These are phyloP conservation scores for Wickerhamomyces sp. DNA, from an alignment of 1,139 yeast genomes.

Conservation along the genomic window DNA sequence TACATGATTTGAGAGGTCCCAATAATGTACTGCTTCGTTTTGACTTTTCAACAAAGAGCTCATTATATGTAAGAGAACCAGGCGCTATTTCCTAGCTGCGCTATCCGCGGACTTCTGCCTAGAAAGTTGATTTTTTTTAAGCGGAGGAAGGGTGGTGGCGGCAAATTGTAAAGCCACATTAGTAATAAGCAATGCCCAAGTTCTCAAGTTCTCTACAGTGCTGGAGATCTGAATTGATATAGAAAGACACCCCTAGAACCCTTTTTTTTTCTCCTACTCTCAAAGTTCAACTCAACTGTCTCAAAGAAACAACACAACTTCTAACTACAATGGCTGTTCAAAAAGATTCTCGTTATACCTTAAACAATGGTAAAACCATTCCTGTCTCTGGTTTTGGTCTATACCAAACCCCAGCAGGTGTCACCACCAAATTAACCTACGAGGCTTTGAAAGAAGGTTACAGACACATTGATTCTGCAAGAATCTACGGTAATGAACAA, in stretches of 20 bases:
- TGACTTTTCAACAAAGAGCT: too few relatives aligned
- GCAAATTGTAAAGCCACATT: background rate
- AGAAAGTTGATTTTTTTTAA: too few relatives aligned
- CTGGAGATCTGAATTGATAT: background rate
- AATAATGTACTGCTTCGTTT: too few relatives aligned
- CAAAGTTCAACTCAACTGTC: too few relatives aligned
- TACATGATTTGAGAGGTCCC: too few relatives aligned
- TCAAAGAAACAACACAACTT: conserved; percentile 10
- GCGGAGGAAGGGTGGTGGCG: too few relatives aligned
- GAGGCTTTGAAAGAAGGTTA: conserved; percentile 22
- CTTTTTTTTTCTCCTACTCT: background rate
- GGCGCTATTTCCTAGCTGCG: too few relatives aligned
- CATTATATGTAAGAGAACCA: too few relatives aligned
- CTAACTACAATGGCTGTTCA: conserved; percentile 32
- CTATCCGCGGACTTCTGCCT: background rate
- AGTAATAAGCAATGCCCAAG: background rate
- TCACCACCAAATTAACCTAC: conserved; percentile 10
- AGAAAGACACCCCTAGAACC: background rate
- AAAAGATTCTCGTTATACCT: conserved; percentile 13
- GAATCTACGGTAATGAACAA: conserved; percentile 12
- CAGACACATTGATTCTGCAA: conserved; percentile 19
- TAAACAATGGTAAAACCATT: conserved; percentile 14
- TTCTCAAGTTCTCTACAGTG: too few relatives aligned
- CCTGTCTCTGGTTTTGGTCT: conserved; percentile 17
- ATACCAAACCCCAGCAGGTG: conserved; percentile 7